A percentile compares a stretch with the other conserved stretches of the same genome.
Evolutionary conservation across 2,329 filamentous ascomycete genomes (phyloP).

Genomic region (Simplicillium aogashimaense): DNA sequence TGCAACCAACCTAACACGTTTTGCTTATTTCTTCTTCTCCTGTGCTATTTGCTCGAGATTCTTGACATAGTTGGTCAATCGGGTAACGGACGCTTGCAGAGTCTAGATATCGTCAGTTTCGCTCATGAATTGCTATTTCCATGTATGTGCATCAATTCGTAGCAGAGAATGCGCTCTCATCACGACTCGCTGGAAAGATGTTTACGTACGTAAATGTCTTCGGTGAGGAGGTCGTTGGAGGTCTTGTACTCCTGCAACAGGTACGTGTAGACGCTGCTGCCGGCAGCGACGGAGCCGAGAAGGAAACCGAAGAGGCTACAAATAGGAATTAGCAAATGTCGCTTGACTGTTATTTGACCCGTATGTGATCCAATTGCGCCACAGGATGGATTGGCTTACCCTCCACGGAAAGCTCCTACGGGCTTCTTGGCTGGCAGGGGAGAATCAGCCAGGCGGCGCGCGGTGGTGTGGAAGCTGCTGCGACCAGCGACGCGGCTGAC

Average conservation of each 20-base stretch:
- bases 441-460: slow-evolving; percentile 32
- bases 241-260: slow-evolving; percentile 88
- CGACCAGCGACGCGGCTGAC: slow-evolving; percentile 25
- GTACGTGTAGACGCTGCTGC: slow-evolving; percentile 81
- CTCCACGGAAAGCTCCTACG: slow-evolving; percentile 51
- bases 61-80: slow-evolving; percentile 75
- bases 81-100: slow-evolving; percentile 77
- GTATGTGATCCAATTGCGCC: too few species aligned
- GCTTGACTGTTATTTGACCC: too few species aligned
- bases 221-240: slow-evolving; percentile 84
- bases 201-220: slow-evolving; percentile 85
- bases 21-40: slow-evolving; percentile 56
- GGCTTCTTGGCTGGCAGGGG: slow-evolving; percentile 47
- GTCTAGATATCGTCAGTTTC: slow-evolving; percentile 42
- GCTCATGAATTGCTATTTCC: background rate
- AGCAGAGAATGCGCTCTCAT: background rate
- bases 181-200: background rate
- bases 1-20: background rate
- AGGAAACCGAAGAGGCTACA: slow-evolving; percentile 83
- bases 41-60: slow-evolving; percentile 73
- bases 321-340: too few species aligned
- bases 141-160: background rate
- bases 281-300: slow-evolving; percentile 69
- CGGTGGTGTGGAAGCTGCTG: slow-evolving; percentile 39
- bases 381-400: slow-evolving; percentile 28